Evolutionary conservation across 495 filamentous ascomycete genomes (phyloP).

Genomic region (Talaromyces ruber): DNA sequence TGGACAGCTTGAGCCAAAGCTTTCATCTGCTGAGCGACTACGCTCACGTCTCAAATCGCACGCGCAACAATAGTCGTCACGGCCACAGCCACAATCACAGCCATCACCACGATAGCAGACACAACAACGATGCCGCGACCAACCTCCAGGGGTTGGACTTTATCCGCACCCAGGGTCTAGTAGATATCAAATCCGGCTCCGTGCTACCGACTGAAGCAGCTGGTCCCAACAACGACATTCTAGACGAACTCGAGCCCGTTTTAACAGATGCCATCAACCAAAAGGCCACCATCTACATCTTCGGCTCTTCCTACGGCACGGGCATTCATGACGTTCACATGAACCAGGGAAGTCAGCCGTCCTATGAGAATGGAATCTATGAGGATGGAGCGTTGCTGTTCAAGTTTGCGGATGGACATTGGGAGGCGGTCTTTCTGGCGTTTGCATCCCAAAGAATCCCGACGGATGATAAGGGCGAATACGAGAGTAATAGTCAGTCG

Average conservation of each 20-base stretch:
- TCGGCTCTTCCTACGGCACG: constrained; percentile 21
- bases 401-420: constrained; percentile 27
- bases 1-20: constrained; percentile 13
- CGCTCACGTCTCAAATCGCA: not conserved
- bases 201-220: constrained; percentile 16
- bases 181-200: constrained; percentile 11
- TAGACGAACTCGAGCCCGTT: constrained; percentile 26
- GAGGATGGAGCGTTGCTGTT: constrained; percentile 26
- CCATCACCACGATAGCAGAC: not conserved
- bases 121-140: constrained; percentile 1
- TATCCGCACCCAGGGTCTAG: constrained; percentile 14
- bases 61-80: not conserved
- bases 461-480: constrained; percentile 13
- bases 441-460: constrained; percentile 19
- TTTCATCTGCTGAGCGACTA: constrained; percentile 12
- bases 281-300: constrained; percentile 25
- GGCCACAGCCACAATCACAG: not conserved
- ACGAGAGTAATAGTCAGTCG: constrained; percentile 11
- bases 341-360: constrained; percentile 30
- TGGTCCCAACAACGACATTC: constrained; percentile 21
- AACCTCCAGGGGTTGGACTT: constrained; percentile 19
- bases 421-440: constrained; percentile 18
- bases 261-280: constrained; percentile 21
- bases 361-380: constrained; percentile 26
- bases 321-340: constrained; percentile 37